Evolutionary conservation across 2,329 filamentous ascomycete genomes (phyloP), one percentile per base, ranked within the genome.

Genomic region (Penicillium glabrum): DNA sequence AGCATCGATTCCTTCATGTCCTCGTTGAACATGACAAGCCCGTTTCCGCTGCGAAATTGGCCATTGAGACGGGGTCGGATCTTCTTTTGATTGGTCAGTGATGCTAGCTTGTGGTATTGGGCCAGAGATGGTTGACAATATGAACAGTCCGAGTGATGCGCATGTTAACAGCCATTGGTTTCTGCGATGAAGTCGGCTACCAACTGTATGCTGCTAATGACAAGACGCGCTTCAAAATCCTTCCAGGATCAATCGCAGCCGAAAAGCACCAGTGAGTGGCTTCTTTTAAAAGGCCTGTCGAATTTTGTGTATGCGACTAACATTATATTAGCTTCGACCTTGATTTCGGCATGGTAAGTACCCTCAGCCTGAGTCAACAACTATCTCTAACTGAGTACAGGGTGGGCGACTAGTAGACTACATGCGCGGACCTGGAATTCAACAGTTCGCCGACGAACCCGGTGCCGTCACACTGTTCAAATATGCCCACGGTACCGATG

Each of bases 191-290:
- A 49, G 51, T 55, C 16, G 62, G 44, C 3, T 53, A 59, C 27
- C 58, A 66, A 37, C 58, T 54, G 3, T 64, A 66, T 29, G 52
- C 57, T 14, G 58, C 63, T 13, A 66, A 66, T 11, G 58, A 58
- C 3, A 54, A 47, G 11, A 64, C 63, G 14, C 49, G 46, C 2
- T 61, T 59, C 48, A 58, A 60, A 37, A 54, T 61, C 26, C 39
- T 58, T n/a, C 58, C 60, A 14, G 62, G 62, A 13, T 59, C 58
- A 5, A 50, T 58, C 33, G 63, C 54, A 14, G 60, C 58, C 0
- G 59, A 59, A 19, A 66, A 64, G 26, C 57, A 64, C 27, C 58
- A 60, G 63, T 60, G 46, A 37, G 61, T 60, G 14, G 33, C n/a
- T 13, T 6, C 3, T 13, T 23, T 35, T 1, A 14, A 3, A 0